These are phyloP conservation scores for Mrakia hoshinonis DNA, from an alignment of 768 basidiomycete species.

Conservation along the genomic window DNA sequence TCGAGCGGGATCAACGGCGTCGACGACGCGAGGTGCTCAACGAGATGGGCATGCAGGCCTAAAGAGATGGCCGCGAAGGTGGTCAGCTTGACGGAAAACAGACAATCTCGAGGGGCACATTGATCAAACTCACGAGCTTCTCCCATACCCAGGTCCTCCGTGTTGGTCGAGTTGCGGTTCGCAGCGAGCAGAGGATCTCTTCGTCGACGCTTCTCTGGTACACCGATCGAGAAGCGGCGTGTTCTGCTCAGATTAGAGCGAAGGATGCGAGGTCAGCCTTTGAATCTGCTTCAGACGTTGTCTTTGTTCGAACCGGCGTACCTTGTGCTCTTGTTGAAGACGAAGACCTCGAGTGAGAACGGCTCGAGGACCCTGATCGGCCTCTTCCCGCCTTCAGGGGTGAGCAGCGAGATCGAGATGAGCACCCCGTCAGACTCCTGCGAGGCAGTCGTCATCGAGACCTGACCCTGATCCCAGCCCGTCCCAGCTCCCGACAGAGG, in stretches of 20 bases:
- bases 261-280: neutral
- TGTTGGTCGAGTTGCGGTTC: too few species aligned
- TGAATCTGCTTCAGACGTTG: too few species aligned
- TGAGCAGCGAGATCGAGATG: conserved; percentile 3
- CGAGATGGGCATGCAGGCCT: conserved; percentile 32
- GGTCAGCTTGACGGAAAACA: neutral
- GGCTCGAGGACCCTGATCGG: conserved; percentile 46
- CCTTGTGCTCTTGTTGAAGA: conserved; percentile 63
- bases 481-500: neutral
- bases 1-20: conserved; percentile 38
- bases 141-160: neutral
- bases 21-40: conserved; percentile 28
- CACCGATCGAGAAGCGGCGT: conserved; percentile 66
- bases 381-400: neutral
- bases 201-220: conserved; percentile 45
- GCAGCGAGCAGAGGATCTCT: conserved; percentile 1
- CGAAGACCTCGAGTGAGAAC: conserved; percentile 77
- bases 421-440: neutral
- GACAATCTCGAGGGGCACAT: neutral
- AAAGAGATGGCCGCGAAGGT: neutral
- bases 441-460: neutral
- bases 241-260: conserved; percentile 45
- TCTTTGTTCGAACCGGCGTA: neutral
- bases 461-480: conserved; percentile 5
- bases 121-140: conserved; percentile 6